Base-by-base conservation (phyloP, 306 rosid genomes). In the Canavalia gladiata region DNA sequence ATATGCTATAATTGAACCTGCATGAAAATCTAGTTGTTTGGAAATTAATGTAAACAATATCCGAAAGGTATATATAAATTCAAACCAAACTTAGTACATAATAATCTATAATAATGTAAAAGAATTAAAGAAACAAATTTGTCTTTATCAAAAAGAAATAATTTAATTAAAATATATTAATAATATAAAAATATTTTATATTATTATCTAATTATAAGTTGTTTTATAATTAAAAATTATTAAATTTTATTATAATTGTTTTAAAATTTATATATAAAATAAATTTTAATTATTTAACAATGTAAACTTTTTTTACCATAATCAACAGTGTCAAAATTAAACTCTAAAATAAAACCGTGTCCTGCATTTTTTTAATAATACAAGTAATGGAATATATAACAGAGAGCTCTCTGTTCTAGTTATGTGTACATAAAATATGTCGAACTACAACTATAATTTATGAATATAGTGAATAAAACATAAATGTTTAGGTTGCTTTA, bases 1-100 rank as follows among this genome's bases (percentile, higher is more conserved):
- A 13, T 64, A 37, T 64, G 70, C 49, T 43, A 43, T 62, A 10
- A 67, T 25, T 67, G 54, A 67, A 18, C 9, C 41, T 68, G 74
- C 55, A 68, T 28, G 57, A 46, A 46, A 46, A 68, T 68, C 18
- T 47, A 30, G 74, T 68, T 68, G 57, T 9, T 29, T 11, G 5
- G 42, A 68, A 68, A 29, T 47, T 45, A 68, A 46, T 68, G 56
- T 45, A 45, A 9, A 30, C 41, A 33, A 42, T 42, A 25, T 43
- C 54, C 8, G 7, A 25, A 46, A 4, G 29, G 11, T 11, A 10
- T 11, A 6, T 8, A 8, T 58, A 42, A 60, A 60, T 10, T 60
- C 68, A 31, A 63, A 34, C 68, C 11, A 0, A 34, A 35, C 7
- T 35, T 13, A 37, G 6, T 63, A 11, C 68, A 63, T 5, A 34